Base-by-base conservation (phyloP, 2,329 filamentous ascomycete species). In the Bipolaris gigantea region DNA sequence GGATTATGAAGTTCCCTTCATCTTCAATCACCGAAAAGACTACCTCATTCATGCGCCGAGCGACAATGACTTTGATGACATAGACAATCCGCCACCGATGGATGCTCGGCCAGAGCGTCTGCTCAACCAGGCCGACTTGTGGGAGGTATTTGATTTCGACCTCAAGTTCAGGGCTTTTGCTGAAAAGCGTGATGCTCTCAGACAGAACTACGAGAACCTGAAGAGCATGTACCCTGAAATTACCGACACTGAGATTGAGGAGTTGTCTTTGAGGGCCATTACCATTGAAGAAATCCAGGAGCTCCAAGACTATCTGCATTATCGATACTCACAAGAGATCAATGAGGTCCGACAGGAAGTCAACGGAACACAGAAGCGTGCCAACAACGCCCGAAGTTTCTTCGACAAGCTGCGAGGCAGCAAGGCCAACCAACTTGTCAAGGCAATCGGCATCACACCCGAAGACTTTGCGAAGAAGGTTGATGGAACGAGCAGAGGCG, bases 1-100 rank as follows among this genome's bases (percentile, higher is more conserved):
- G 61, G 90, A 96, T 63, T 91, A 93, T 65, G 94, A 99, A 74
- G 92, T 97, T 1, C 93, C 94, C 0, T 99, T 96, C 73, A 94
- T 99, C 64, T 97, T 97, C 75, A 93, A 97, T 73, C 94, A 99
- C 70, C 90, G 94, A 57, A 96, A 97, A 75, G 94, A 99, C 73
- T 99, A 97, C 70, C 83, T 99, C 39, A 95, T 99, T 52, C 91
- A 97, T 68, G 88, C 87, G 61, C 92, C 90, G 69, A 77, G 82
- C n/a, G 78, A 81, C 35, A 77, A 81, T 11, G 82, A 83, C 6
- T 86, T 78, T 72, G 86, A 70, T 75, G 79, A 85, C 59, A 81
- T 83, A 15, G 82, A 87, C 53, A 88, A 93, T 61, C 85, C 83
- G 1, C 85, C 87, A 1, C 86, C 91, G 54, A 89, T 87, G 68